Evolutionary conservation across 768 basidiomycete genomes (phyloP).

Genomic region (Clathrus columnatus): DNA sequence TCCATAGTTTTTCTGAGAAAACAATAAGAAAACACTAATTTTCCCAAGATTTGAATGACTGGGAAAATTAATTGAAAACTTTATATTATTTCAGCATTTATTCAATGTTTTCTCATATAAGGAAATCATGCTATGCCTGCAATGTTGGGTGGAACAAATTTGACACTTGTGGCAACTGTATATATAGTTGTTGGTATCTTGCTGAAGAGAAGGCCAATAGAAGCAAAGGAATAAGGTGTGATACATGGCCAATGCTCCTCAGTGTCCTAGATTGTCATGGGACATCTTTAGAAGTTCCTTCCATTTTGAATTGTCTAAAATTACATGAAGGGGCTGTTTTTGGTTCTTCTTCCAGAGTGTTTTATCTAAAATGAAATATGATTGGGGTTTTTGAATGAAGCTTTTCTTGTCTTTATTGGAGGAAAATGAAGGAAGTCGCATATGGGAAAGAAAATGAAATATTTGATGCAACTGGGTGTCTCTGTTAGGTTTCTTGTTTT

Average conservation of each 20-base stretch:
- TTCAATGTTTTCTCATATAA: no score
- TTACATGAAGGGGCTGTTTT: neutral
- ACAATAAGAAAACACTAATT: no score
- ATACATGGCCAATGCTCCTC: slow-evolving; percentile 11
- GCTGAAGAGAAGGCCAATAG: slow-evolving; percentile 14
- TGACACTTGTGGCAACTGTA: slow-evolving; percentile 17
- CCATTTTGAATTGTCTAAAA: slow-evolving; percentile 2
- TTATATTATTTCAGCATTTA: no score
- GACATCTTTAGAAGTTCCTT: slow-evolving; percentile 11
- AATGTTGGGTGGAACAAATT: slow-evolving; percentile 12
- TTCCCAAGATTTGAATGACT: no score
- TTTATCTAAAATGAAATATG: slow-evolving; percentile 12
- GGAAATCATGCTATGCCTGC: no score
- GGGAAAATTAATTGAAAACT: no score
- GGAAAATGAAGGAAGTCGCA: slow-evolving; percentile 1
- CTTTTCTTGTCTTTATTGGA: neutral
- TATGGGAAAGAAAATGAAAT: slow-evolving; percentile 8
- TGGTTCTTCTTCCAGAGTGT: slow-evolving; percentile 6
- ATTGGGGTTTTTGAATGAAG: slow-evolving; percentile 8
- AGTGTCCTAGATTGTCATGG: slow-evolving; percentile 17
- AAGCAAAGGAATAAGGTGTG: slow-evolving; percentile 11
- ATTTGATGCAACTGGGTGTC: slow-evolving; percentile 16
- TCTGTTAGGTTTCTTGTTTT: neutral
- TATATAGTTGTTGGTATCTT: neutral
- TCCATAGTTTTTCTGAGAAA: no score